phyloP scores from a whole-genome alignment of 169 alveolate species.

The Toxoplasma gondii region DNA sequence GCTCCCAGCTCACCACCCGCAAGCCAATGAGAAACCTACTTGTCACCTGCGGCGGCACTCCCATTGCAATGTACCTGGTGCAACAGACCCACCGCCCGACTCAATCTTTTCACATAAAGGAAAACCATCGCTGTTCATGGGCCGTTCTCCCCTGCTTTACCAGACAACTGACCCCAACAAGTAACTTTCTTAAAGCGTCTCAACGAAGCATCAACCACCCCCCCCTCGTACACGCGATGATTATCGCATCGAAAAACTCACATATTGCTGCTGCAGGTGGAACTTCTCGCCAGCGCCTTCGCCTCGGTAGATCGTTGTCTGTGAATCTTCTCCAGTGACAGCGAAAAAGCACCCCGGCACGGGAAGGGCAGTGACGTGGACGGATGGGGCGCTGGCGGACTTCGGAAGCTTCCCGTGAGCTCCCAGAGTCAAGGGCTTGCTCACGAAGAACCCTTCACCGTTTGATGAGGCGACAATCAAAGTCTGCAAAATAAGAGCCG shows the following conservation, averaged over 20 bases:
- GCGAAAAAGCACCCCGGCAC: neutral
- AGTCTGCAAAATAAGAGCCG: neutral
- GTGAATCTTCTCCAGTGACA: neutral
- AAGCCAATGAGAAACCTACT: no score
- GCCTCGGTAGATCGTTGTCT: neutral
- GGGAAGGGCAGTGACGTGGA: neutral
- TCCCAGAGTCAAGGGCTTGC: neutral
- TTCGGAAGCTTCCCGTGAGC: neutral
- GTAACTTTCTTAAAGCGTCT: no score
- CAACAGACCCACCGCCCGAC: no score
- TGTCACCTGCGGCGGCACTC: no score
- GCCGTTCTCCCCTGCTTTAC: no score
- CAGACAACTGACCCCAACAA: no score
- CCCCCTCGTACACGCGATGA: no score
- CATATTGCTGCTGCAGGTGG: neutral
- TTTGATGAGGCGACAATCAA: neutral
- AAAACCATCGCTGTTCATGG: no score
- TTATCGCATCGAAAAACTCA: neutral
- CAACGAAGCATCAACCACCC: no score
- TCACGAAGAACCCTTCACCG: neutral
- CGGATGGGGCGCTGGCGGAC: neutral
- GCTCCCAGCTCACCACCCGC: no score
- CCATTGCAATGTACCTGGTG: no score
- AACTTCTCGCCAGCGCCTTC: neutral
- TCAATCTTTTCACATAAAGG: no score